Evolutionary conservation across 2,329 filamentous ascomycete genomes (phyloP).

Genomic region (Colletotrichum scovillei): DNA sequence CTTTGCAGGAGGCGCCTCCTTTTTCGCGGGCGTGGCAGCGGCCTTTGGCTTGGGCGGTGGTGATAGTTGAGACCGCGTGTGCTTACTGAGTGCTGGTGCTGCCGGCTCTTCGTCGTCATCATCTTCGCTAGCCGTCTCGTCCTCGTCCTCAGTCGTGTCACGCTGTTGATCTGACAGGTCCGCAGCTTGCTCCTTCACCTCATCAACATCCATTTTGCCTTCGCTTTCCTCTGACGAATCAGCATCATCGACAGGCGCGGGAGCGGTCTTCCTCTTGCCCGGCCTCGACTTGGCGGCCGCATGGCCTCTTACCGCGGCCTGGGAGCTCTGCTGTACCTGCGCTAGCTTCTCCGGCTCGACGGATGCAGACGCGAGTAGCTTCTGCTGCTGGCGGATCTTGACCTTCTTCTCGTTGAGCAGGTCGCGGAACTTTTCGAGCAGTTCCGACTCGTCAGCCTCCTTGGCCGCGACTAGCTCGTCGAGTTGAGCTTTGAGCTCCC

Average conservation of each 20-base stretch:
- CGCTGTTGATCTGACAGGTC: constrained; percentile 48
- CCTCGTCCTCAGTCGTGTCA: constrained; percentile 51
- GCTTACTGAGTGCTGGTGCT: constrained; percentile 40
- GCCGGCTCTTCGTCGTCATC: constrained; percentile 50
- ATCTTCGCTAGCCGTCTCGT: constrained; percentile 55
- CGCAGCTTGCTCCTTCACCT: constrained; percentile 36
- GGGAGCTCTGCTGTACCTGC: constrained; percentile 40
- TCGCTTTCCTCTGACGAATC: constrained; percentile 59
- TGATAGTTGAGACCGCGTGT: not conserved
- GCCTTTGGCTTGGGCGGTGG: constrained; percentile 27
- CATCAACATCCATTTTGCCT: constrained; percentile 64
- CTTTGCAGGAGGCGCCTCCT: constrained; percentile 47
- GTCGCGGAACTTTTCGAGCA: constrained; percentile 76
- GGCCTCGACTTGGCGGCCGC: constrained; percentile 52
- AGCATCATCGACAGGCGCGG: constrained; percentile 47
- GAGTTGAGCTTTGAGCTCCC: constrained; percentile 70
- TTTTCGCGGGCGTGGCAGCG: not conserved
- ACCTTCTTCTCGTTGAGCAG: constrained; percentile 84
- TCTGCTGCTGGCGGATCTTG: constrained; percentile 80
- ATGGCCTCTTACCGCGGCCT: constrained; percentile 40
- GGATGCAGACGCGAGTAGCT: constrained; percentile 63
- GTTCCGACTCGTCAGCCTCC: constrained; percentile 71
- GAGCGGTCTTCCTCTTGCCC: constrained; percentile 61
- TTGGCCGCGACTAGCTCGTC: constrained; percentile 76
- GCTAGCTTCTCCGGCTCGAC: constrained; percentile 46